Evolutionary conservation across 768 basidiomycete genomes (phyloP).

Genomic region (Podaxis carcinomalis): DNA sequence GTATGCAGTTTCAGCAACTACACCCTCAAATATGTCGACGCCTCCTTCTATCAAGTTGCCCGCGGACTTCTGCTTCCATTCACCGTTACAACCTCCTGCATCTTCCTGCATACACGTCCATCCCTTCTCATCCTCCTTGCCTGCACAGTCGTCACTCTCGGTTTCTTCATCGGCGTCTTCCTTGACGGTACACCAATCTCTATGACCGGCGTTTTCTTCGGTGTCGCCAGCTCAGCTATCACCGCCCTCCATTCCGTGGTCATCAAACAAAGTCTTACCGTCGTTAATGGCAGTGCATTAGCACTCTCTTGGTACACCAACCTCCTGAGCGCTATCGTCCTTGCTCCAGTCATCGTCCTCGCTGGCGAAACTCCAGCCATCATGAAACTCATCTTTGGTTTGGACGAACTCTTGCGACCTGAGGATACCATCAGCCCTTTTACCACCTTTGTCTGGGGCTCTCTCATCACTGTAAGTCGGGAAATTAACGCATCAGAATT

Average conservation of each 20-base stretch:
- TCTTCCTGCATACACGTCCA: slow-evolving; percentile 73
- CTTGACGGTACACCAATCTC: slow-evolving; percentile 64
- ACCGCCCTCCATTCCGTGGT: slow-evolving; percentile 90
- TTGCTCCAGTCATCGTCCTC: slow-evolving; percentile 70
- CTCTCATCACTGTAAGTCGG: slow-evolving; percentile 64
- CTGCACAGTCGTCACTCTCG: slow-evolving; percentile 79
- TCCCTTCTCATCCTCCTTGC: slow-evolving; percentile 70
- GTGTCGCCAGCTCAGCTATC: slow-evolving; percentile 80
- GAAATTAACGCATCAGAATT: background rate
- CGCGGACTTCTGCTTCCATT: slow-evolving; percentile 91
- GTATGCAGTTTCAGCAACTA: slow-evolving; percentile 75
- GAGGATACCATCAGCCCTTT: slow-evolving; percentile 44
- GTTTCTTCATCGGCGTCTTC: slow-evolving; percentile 90
- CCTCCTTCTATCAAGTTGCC: slow-evolving; percentile 94
- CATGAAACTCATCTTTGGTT: slow-evolving; percentile 51
- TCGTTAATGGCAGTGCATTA: slow-evolving; percentile 82
- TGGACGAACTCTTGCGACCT: slow-evolving; percentile 29
- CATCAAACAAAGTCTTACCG: slow-evolving; percentile 80
- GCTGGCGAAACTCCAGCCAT: slow-evolving; percentile 73
- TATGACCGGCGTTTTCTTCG: slow-evolving; percentile 68
- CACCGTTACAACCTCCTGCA: slow-evolving; percentile 84
- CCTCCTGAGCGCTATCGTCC: slow-evolving; percentile 65
- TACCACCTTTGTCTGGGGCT: slow-evolving; percentile 73
- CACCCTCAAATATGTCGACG: slow-evolving; percentile 90
- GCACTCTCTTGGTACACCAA: slow-evolving; percentile 93